These are phyloP conservation scores for Vaccinium corymbosum DNA, from an alignment of 148 eudicot species.

Conservation along the genomic window DNA sequence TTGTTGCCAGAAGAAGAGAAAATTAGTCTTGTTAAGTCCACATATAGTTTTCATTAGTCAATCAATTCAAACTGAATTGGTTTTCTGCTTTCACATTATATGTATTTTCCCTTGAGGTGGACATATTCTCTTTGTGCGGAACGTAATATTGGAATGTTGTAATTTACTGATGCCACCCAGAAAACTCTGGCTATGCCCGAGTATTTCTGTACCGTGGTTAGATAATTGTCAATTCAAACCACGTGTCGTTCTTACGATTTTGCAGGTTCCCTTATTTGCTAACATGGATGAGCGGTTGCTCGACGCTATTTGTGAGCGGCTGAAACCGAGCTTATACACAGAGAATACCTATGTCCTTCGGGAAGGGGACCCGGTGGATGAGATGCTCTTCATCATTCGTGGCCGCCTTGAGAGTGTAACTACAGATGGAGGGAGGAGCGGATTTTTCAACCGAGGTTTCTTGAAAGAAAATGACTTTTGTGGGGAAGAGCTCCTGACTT, in stretches of 20 bases:
- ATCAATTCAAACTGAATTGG: no score
- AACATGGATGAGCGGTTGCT: slow-evolving; percentile 43
- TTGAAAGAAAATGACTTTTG: slow-evolving; percentile 40
- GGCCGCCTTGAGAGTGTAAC: slow-evolving; percentile 44
- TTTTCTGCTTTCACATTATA: no score
- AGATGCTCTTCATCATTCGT: slow-evolving; percentile 41
- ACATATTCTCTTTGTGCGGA: no score
- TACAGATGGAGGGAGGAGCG: slow-evolving; percentile 43
- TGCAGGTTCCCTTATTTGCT: slow-evolving; percentile 38
- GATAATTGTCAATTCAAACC: not conserved
- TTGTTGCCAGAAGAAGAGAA: not conserved
- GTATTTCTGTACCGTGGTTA: no score
- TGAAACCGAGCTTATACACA: slow-evolving; percentile 39
- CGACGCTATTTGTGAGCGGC: slow-evolving; percentile 41
- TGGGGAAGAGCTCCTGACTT: slow-evolving; percentile 43
- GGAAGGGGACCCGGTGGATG: slow-evolving; percentile 42
- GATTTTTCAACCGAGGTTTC: slow-evolving; percentile 37
- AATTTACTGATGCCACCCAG: no score
- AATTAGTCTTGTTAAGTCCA: not conserved
- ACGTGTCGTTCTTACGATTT: not conserved
- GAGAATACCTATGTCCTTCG: slow-evolving; percentile 32
- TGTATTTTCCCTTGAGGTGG: no score
- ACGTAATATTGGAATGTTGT: no score
- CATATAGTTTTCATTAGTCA: not conserved
- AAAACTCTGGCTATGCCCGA: no score